These are phyloP conservation scores for Candida hispaniensis DNA, from an alignment of 805 yeast genomes.

Conservation along the genomic window DNA sequence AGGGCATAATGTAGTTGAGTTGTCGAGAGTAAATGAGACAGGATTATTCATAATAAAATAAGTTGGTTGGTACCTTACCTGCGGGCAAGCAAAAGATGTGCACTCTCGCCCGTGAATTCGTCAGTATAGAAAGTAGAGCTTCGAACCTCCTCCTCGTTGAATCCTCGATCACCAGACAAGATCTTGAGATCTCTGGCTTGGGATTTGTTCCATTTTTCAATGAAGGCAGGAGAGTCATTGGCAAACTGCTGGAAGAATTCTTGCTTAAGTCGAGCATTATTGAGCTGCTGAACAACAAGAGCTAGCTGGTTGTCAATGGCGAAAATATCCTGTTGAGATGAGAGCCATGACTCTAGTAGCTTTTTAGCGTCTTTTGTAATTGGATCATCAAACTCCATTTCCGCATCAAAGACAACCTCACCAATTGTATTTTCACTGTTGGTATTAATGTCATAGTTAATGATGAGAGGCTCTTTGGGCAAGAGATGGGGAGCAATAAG, in stretches of 20 bases:
- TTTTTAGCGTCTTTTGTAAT: conserved; percentile 29
- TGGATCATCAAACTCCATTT: conserved; percentile 40
- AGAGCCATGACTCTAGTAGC: conserved; percentile 33
- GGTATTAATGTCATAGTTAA: conserved; percentile 68
- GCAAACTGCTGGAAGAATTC: conserved; percentile 67
- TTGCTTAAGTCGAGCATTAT: conserved; percentile 50
- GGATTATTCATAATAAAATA: no score
- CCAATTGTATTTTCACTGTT: conserved; percentile 66
- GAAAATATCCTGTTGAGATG: conserved; percentile 33
- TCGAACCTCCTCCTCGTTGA: conserved; percentile 80
- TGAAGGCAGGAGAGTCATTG: conserved; percentile 65
- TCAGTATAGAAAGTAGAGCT: conserved; percentile 73
- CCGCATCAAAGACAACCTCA: conserved; percentile 67
- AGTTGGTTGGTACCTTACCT: no score
- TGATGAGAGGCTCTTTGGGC: conserved; percentile 69
- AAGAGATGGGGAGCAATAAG: conserved; percentile 52
- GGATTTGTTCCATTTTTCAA: conserved; percentile 63
- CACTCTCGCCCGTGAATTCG: conserved; percentile 65
- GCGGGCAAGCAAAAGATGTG: conserved; percentile 49
- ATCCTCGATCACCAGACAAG: conserved; percentile 80
- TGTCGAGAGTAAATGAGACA: no score
- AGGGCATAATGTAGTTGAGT: no score
- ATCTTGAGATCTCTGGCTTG: conserved; percentile 80
- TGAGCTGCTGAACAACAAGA: conserved; percentile 40
- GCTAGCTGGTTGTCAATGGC: conserved; percentile 37